Percentiles rank a stretch among this genome's conserved stretches.
phyloP scores from a whole-genome alignment of 2,329 filamentous ascomycete genomes.

The Claviceps spartinae region DNA sequence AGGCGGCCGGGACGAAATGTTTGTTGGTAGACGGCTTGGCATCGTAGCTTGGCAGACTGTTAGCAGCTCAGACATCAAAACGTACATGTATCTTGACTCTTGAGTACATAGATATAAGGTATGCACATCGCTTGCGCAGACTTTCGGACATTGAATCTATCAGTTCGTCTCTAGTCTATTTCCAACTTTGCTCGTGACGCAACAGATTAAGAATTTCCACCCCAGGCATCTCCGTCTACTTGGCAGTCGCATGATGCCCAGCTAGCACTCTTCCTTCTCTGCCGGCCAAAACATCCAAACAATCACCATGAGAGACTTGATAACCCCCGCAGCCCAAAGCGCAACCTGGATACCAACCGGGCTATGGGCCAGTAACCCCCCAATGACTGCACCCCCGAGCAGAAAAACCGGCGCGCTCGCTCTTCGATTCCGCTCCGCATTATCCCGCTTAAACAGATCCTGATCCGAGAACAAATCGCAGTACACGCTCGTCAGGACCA shows the following conservation, averaged over 20 bases:
- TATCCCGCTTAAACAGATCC: conserved; percentile 29
- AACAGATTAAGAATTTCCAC: too few species aligned
- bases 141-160: too few species aligned
- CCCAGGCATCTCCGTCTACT: too few species aligned
- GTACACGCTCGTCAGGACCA: conserved; percentile 70
- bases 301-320: conserved; percentile 43
- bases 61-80: too few species aligned
- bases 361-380: conserved; percentile 36
- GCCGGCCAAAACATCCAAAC: conserved; percentile 49
- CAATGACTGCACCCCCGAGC: conserved; percentile 34
- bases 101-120: too few species aligned
- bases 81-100: too few species aligned
- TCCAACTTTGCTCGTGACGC: too few species aligned
- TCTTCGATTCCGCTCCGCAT: conserved; percentile 37
- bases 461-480: conserved; percentile 64
- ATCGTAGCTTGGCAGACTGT: too few species aligned
- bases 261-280: conserved; percentile 20
- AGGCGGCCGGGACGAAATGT: too few species aligned
- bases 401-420: conserved; percentile 35
- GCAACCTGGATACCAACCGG: conserved; percentile 35
- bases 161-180: too few species aligned
- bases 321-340: conserved; percentile 42
- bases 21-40: too few species aligned
- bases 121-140: too few species aligned
- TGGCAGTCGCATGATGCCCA: background rate